Conservation (phyloP, 2,329 filamentous ascomycete genomes). For the Penicillium verrucosum region DNA sequence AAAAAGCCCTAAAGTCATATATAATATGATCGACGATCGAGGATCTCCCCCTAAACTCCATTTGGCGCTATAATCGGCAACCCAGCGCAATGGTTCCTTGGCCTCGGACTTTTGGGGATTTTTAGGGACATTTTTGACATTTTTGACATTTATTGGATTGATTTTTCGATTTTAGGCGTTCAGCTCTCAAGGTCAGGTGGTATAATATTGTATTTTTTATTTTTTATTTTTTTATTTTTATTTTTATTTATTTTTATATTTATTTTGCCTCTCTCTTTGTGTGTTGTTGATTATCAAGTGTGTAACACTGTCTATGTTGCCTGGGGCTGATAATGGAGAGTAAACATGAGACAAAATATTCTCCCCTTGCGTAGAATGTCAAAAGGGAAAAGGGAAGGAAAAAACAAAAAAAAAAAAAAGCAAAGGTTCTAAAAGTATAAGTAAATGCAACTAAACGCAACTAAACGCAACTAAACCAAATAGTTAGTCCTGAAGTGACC, state of each 20-base stretch:
- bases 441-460: background rate
- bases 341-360: conserved; percentile 13
- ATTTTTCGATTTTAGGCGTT: background rate
- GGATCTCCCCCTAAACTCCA: conserved; percentile 26
- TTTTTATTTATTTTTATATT: conserved; percentile 2
- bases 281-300: conserved; percentile 8
- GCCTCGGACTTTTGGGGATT: conserved; percentile 11
- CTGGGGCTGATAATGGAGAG: conserved; percentile 23
- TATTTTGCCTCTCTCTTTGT: conserved; percentile 1
- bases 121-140: background rate
- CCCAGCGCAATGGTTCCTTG: conserved; percentile 22
- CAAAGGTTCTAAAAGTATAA: background rate
- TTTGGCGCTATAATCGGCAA: conserved; percentile 23
- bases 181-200: conserved; percentile 14
- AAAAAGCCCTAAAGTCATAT: background rate
- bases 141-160: background rate
- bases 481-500: background rate
- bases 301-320: conserved; percentile 21
- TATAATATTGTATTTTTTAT: too few species aligned
- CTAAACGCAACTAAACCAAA: background rate
- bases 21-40: conserved; percentile 13
- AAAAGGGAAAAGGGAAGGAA: background rate
- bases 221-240: conserved; percentile 6
- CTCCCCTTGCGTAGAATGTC: conserved; percentile 14
- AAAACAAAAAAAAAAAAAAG: background rate